Conservation (phyloP, 768 basidiomycete genomes). For the Peribolospora baueri region DNA sequence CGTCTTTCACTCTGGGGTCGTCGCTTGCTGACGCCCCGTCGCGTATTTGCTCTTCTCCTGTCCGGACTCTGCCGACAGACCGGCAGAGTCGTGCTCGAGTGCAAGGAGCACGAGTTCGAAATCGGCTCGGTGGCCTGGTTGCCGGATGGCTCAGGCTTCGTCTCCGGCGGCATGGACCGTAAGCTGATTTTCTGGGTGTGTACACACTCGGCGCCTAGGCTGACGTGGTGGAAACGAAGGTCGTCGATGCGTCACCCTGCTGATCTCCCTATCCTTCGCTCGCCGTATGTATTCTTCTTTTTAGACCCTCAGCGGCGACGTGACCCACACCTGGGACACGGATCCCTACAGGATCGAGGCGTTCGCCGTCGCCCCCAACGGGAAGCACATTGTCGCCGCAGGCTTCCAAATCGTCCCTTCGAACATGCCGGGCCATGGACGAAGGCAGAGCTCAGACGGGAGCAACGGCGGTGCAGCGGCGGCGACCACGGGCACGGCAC, state of each 20-base stretch:
- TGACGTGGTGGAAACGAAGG: not conserved
- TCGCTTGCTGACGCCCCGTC: slow-evolving; percentile 8
- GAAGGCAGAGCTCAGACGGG: no score
- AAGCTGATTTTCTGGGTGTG: slow-evolving; percentile 63
- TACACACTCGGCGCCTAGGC: not conserved
- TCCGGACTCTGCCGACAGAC: slow-evolving; percentile 26
- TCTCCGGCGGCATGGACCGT: slow-evolving; percentile 68
- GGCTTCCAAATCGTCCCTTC: slow-evolving; percentile 20
- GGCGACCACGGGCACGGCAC: no score
- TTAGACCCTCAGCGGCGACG: slow-evolving; percentile 51
- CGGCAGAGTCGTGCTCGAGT: slow-evolving; percentile 36
- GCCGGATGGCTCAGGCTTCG: slow-evolving; percentile 66
- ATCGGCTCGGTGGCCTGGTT: slow-evolving; percentile 73
- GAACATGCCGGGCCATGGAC: no score
- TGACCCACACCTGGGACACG: slow-evolving; percentile 41
- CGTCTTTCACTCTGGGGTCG: not conserved
- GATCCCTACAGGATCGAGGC: slow-evolving; percentile 61
- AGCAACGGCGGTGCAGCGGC: no score
- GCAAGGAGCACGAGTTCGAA: slow-evolving; percentile 47
- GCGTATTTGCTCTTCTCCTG: slow-evolving; percentile 7
- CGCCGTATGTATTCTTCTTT: slow-evolving; percentile 1
- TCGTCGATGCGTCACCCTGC: not conserved
- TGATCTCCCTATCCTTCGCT: no score
- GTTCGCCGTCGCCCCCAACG: slow-evolving; percentile 65
- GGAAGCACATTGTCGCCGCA: slow-evolving; percentile 56